phyloP scores from a whole-genome alignment of 1,139 yeast genomes.

The Geotrichum fermentans region DNA sequence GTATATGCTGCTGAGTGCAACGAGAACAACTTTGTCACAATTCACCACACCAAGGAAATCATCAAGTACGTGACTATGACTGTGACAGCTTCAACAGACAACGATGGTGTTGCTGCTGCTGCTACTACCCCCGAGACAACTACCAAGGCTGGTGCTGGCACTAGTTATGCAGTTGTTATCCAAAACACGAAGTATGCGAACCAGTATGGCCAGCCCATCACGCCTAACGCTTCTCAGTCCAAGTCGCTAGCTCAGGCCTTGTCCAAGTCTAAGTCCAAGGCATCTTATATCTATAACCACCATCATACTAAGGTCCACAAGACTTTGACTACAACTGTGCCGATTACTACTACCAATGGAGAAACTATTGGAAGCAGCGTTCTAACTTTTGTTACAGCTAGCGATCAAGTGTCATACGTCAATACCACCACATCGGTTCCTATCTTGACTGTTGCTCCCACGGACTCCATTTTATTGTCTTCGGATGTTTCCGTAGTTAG shows the following conservation, averaged over 20 bases:
- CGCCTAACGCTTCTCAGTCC: too few species aligned
- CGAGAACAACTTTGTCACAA: background rate
- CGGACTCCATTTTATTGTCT: too few species aligned
- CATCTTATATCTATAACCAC: too few species aligned
- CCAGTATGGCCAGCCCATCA: too few species aligned
- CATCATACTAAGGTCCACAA: background rate
- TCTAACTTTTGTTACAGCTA: background rate
- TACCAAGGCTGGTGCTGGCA: background rate
- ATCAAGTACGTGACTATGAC: constrained; percentile 7
- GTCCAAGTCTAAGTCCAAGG: too few species aligned
- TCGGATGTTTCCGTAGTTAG: too few species aligned
- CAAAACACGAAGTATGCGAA: too few species aligned
- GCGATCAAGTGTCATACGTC: background rate
- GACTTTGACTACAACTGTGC: background rate
- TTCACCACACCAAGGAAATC: background rate
- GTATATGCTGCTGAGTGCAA: background rate
- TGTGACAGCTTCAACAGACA: constrained; percentile 9
- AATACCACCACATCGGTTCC: background rate
- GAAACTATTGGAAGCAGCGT: background rate
- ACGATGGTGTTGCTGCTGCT: background rate
- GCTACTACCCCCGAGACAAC: background rate
- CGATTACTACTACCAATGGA: background rate
- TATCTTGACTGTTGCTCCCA: too few species aligned
- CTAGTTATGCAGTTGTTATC: background rate
- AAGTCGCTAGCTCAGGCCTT: too few species aligned